These are phyloP conservation scores for Leccinum imitatum DNA, from an alignment of 768 basidiomycete genomes.

Conservation along the genomic window DNA sequence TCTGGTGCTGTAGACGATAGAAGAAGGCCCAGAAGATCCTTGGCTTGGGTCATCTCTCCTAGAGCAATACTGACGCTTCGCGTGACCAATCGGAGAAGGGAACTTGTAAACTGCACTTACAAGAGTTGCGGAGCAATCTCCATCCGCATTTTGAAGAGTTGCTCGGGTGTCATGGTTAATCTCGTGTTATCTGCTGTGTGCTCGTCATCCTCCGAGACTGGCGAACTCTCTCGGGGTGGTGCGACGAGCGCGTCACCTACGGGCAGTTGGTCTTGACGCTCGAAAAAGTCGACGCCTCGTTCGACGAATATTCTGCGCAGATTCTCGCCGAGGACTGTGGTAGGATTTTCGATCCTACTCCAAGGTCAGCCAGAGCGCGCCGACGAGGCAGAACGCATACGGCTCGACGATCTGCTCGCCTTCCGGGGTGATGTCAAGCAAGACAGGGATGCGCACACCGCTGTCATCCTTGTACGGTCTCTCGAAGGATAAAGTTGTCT, in stretches of 20 bases:
- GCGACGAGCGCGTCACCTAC: conserved; percentile 24
- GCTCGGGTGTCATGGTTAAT: conserved; percentile 67
- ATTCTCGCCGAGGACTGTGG: conserved; percentile 60
- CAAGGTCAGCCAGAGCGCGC: conserved; percentile 18
- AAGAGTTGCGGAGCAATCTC: conserved; percentile 70
- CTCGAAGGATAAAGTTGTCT: conserved; percentile 68
- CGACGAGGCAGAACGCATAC: conserved; percentile 41
- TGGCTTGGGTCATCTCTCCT: conserved; percentile 79
- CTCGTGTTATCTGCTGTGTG: conserved; percentile 31
- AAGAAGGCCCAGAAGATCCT: conserved; percentile 63
- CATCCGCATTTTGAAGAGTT: conserved; percentile 68
- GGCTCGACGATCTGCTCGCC: conserved; percentile 71
- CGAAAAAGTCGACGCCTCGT: conserved; percentile 75
- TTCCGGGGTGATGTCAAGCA: conserved; percentile 69
- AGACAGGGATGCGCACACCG: conserved; percentile 57
- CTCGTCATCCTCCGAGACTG: conserved; percentile 28
- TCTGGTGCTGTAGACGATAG: conserved; percentile 43
- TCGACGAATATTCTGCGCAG: conserved; percentile 70
- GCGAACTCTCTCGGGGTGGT: conserved; percentile 27
- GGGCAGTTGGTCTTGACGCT: conserved; percentile 39
- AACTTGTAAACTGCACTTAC: conserved; percentile 45
- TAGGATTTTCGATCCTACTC: conserved; percentile 53
- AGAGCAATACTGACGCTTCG: conserved; percentile 55
- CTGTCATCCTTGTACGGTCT: conserved; percentile 79
- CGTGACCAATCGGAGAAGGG: conserved; percentile 14